Evolutionary conservation across 441 rosid species (phyloP), one percentile per base, ranked within the genome.

Genomic region (Biscutella laevigata): DNA sequence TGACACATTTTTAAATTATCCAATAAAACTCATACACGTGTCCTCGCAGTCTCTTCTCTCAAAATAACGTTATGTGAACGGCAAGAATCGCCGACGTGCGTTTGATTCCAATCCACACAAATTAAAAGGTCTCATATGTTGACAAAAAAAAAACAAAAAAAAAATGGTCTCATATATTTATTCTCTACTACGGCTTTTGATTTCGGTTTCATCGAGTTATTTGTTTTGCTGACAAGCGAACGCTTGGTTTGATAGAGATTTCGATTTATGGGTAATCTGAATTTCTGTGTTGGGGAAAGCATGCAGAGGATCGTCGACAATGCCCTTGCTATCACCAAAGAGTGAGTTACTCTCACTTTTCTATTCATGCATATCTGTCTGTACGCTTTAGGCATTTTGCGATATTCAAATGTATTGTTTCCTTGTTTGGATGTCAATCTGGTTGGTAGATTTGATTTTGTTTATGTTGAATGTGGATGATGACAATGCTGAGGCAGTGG

Each of bases 281-380:
- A 40, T 60, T n/a, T n/a, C n/a, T n/a, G n/a, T n/a, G n/a, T 34
- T 29, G 52, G 10, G 35, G 21, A 17, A 52, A 71, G 20, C 46
- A 80, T 86, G 84, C 94, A 83, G 81, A 74, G 87, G 44, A 64
- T 84, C 45, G 95, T 86, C 61, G 95, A 90, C 65, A 62, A 63
- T 57, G 72, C 73, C 62, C 94, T 90, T 48, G 95, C 94, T 59
- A 72, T 90, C 15, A 52, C 86, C 48, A 86, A 90, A 71, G 97
- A 84, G 97, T 86, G 66, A 75, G 94, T 61, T 62, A 34, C 43
- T 44, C 37, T 50, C 39, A 35, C 25, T 63, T 46, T 41, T 53
- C 50, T 33, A 51, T 12, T 51, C 5, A 1, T 7, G n/a, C 24
- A 26, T 60, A n/a, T n/a, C n/a, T n/a, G n/a, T n/a, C n/a, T n/a